Percentiles rank a stretch among this genome's conserved stretches.
Evolutionary conservation across 2,329 filamentous ascomycete genomes (phyloP).

Genomic region (Pestalotiopsis sp.): DNA sequence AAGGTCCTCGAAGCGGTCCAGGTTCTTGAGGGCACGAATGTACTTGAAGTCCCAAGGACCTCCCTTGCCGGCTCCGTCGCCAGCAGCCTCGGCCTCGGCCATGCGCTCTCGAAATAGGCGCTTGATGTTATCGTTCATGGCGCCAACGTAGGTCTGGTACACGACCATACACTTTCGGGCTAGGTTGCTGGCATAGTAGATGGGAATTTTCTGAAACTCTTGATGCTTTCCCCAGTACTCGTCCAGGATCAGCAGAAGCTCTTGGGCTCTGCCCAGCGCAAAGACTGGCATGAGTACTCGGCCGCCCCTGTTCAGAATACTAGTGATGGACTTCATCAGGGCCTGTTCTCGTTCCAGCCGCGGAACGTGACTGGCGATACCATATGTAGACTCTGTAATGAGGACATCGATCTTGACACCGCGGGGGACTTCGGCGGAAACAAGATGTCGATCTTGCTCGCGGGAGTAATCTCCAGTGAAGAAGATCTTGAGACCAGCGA

Average conservation of each 20-base stretch:
- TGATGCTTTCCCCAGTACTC: conserved; percentile 93
- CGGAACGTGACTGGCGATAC: conserved; percentile 90
- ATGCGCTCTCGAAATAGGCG: conserved; percentile 89
- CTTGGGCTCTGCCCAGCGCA: conserved; percentile 89
- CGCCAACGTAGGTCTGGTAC: conserved; percentile 96
- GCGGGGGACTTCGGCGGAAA: conserved; percentile 86
- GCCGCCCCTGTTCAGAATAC: conserved; percentile 86
- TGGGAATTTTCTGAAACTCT: conserved; percentile 86
- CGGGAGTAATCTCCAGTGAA: conserved; percentile 98
- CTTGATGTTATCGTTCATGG: conserved; percentile 99
- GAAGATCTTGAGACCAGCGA: conserved; percentile 92
- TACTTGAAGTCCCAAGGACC: conserved; percentile 97
- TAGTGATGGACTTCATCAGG: conserved; percentile 93
- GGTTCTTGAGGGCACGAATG: conserved; percentile 85
- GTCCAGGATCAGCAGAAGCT: conserved; percentile 89
- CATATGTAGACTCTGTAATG: conserved; percentile 97
- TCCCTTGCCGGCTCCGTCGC: conserved; percentile 72
- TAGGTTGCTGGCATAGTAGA: conserved; percentile 96
- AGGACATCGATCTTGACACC: conserved; percentile 92
- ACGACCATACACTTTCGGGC: conserved; percentile 97
- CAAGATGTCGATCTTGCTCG: conserved; percentile 92
- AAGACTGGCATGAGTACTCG: conserved; percentile 95
- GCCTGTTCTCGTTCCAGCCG: conserved; percentile 88
- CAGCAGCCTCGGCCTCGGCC: conserved; percentile 82
- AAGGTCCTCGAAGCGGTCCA: conserved; percentile 95